A percentile compares a stretch with the other conserved stretches of the same genome.
These are phyloP conservation scores for Vaccinium darrowii DNA, from an alignment of 148 eudicot species.

Conservation along the genomic window DNA sequence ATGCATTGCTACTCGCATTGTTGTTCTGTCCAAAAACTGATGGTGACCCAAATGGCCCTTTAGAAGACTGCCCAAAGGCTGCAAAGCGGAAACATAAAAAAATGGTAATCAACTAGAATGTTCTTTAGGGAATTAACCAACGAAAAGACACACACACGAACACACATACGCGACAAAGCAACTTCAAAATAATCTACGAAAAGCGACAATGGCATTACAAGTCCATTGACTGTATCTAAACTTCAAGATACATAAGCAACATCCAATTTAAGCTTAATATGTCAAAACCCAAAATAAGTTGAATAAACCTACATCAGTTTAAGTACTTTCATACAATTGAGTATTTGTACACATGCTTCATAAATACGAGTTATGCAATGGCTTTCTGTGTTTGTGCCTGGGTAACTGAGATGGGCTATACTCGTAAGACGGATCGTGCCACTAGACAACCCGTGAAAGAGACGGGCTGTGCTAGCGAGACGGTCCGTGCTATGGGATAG, in stretches of 20 bases:
- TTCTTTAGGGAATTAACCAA: neutral
- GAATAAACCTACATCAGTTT: neutral
- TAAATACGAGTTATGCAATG: too few species aligned
- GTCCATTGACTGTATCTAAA: neutral
- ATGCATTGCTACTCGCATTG: slow-evolving; percentile 12
- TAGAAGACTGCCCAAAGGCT: slow-evolving; percentile 14
- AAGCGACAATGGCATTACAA: neutral
- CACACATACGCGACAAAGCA: neutral
- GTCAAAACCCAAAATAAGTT: neutral
- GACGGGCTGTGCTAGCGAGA: too few species aligned
- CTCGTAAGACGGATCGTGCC: too few species aligned
- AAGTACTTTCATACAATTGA: too few species aligned
- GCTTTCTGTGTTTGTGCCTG: too few species aligned
- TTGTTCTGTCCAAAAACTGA: slow-evolving; percentile 12
- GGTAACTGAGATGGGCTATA: too few species aligned
- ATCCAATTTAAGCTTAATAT: neutral
- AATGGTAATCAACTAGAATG: neutral
- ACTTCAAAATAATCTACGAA: neutral
- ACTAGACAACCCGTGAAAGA: too few species aligned
- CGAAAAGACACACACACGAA: neutral
- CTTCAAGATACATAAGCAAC: neutral
- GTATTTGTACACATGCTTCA: too few species aligned
- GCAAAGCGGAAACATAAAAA: neutral
- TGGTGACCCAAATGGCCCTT: slow-evolving; percentile 1
- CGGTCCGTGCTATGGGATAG: too few species aligned